These are phyloP conservation scores for Dryas drummondii DNA, from an alignment of 306 rosid genomes.

Conservation along the genomic window DNA sequence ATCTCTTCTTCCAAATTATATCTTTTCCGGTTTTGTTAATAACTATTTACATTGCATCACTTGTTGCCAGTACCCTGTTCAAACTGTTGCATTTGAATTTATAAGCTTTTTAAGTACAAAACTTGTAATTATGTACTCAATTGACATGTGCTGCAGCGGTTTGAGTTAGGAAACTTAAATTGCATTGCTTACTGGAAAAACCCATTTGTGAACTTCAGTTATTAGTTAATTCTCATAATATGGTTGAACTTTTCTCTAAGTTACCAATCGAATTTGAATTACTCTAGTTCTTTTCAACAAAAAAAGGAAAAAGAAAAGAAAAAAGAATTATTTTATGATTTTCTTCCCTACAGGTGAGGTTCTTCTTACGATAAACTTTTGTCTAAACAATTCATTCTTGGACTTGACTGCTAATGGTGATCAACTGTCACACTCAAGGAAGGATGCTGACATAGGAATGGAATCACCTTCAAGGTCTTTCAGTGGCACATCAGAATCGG, in stretches of 20 bases:
- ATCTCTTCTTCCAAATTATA: too few species aligned
- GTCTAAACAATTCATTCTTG: slow-evolving; percentile 33
- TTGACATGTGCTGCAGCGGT: neutral
- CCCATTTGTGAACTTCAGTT: slow-evolving; percentile 1
- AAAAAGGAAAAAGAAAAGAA: too few species aligned
- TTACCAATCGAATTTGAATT: too few species aligned
- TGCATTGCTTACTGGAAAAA: slow-evolving; percentile 21
- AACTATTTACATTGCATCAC: neutral
- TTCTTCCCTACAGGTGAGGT: slow-evolving; percentile 57
- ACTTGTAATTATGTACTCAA: neutral
- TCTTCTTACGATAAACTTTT: slow-evolving; percentile 52
- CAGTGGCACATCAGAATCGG: slow-evolving; percentile 31
- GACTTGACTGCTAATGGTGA: slow-evolving; percentile 34
- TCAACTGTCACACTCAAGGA: neutral
- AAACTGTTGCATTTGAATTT: neutral
- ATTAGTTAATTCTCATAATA: neutral
- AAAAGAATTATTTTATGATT: neutral
- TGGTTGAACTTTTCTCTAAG: slow-evolving; percentile 1
- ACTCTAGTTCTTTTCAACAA: too few species aligned
- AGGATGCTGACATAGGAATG: slow-evolving; percentile 19
- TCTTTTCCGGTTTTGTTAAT: neutral
- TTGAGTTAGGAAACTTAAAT: slow-evolving; percentile 12
- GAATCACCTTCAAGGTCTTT: slow-evolving; percentile 49
- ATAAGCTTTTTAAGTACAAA: neutral
- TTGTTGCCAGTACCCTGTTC: neutral